These are phyloP conservation scores for Neurospora sp. DNA, from an alignment of 2,329 filamentous ascomycete genomes.

Conservation along the genomic window DNA sequence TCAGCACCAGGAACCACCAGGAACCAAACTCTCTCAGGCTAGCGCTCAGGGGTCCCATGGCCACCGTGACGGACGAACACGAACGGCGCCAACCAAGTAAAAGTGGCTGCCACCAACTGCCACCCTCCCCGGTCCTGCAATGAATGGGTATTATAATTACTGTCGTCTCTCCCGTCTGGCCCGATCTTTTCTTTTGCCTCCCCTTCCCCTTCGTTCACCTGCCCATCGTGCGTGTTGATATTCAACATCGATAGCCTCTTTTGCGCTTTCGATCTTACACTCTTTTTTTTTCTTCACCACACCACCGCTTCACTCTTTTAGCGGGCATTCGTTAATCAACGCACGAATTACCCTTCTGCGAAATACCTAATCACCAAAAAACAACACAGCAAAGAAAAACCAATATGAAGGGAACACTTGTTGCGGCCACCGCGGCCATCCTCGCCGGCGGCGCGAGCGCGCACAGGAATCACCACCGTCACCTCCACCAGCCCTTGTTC, in stretches of 20 bases:
- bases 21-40: neutral
- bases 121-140: constrained; percentile 18
- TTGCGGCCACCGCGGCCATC: constrained; percentile 52
- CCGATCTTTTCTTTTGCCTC: constrained; percentile 22
- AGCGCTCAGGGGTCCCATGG: neutral
- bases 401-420: constrained; percentile 66
- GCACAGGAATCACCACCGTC: constrained; percentile 48
- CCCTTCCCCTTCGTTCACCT: constrained; percentile 26
- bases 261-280: constrained; percentile 42
- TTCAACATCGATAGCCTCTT: constrained; percentile 37
- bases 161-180: constrained; percentile 26
- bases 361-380: constrained; percentile 19
- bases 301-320: constrained; percentile 80
- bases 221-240: constrained; percentile 39
- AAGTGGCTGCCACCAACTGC: constrained; percentile 12
- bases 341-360: neutral
- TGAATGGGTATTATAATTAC: constrained; percentile 28
- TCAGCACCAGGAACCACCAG: neutral
- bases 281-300: constrained; percentile 30
- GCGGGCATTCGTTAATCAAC: constrained; percentile 62
- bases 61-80: constrained; percentile 1
- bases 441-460: constrained; percentile 47
- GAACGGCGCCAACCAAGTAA: constrained; percentile 3
- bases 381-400: constrained; percentile 19
- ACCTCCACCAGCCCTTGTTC: constrained; percentile 45